A percentile compares a stretch with the other conserved stretches of the same genome.
These are phyloP conservation scores for Tolypocladium cylindrosporum DNA, from an alignment of 2,329 filamentous ascomycete genomes.

Conservation along the genomic window DNA sequence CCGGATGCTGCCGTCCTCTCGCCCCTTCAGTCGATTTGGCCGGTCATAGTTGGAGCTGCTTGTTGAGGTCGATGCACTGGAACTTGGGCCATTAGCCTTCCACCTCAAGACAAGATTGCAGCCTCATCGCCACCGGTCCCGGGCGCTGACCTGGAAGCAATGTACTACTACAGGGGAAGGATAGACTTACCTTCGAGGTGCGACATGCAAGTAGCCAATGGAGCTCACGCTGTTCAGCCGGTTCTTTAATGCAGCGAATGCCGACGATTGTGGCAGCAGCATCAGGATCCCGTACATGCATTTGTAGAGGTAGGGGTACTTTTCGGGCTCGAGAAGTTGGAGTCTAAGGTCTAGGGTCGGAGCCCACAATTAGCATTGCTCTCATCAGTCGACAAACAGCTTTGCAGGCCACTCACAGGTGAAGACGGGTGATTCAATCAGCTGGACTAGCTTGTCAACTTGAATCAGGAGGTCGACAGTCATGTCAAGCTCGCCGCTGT, in stretches of 20 bases:
- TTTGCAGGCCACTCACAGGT: slow-evolving; percentile 59
- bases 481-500: slow-evolving; percentile 91
- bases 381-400: not conserved
- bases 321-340: slow-evolving; percentile 90
- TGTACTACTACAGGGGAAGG: not conserved
- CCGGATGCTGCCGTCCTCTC: slow-evolving; percentile 76
- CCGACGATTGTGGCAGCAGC: slow-evolving; percentile 95
- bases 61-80: slow-evolving; percentile 35
- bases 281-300: slow-evolving; percentile 95
- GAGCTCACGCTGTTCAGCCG: slow-evolving; percentile 93
- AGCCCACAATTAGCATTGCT: not conserved
- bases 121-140: not conserved
- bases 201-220: slow-evolving; percentile 86
- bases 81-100: slow-evolving; percentile 5
- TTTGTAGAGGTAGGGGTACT: slow-evolving; percentile 91
- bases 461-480: slow-evolving; percentile 98
- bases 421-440: slow-evolving; percentile 94
- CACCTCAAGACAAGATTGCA: not conserved
- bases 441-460: slow-evolving; percentile 94
- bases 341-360: slow-evolving; percentile 66
- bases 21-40: slow-evolving; percentile 66
- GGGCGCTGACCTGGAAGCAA: not conserved
- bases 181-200: slow-evolving; percentile 58
- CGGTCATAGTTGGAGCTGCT: slow-evolving; percentile 54
- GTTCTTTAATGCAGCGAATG: slow-evolving; percentile 94